Evolutionary conservation across 208 protist genomes (phyloP), one percentile per base, ranked within the genome.

Genomic region (Trypanosomatidae sp.): DNA sequence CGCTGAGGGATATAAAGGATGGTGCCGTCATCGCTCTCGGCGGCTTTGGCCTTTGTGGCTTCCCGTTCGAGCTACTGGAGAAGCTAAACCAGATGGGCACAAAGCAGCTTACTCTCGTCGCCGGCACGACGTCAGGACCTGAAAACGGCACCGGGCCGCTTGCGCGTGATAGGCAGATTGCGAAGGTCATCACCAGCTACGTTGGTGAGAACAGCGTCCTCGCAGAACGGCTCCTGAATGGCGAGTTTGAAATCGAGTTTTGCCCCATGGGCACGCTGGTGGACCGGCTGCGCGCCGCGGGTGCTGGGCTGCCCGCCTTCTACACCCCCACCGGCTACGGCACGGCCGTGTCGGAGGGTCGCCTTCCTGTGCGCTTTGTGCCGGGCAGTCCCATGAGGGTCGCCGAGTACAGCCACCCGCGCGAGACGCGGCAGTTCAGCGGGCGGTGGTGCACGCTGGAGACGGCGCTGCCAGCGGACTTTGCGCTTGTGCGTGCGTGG

Each of bases 241-340:
- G 97, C 59, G 89, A 98, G 78, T 83, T 99, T 3, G 93, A 97
- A 46, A 80, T 99, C 0, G 96, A 99, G 81, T 85, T 99, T 12
- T 97, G 83, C 17, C 97, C 97, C 30, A 97, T 98, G 88, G 97
- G 97, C 47, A 98, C 95, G 25, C 82, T 99, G 7, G 93, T 97
- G n/a, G 97, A 98, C 68, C 76, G 92, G 10, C 62, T 98, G 36
- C 81, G 97, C 39, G 91, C 94, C 13, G 97, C 85, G 49, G 97
- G 97, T 58, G 97, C 97, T 1, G 97, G 97, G 65, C 92, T 99
- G 49, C 97, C 97, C 7, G 97, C 96, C 13, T 99, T 99, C 70
- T 99, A 93, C 87, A 99, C 97, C 3, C 83, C 85, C 4, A 98
- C 96, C 25, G 96, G 81, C 60, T 91, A 88, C 43, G 97, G 97